Conservation (phyloP, 495 filamentous ascomycete species). For the Bombardia bombarda region DNA sequence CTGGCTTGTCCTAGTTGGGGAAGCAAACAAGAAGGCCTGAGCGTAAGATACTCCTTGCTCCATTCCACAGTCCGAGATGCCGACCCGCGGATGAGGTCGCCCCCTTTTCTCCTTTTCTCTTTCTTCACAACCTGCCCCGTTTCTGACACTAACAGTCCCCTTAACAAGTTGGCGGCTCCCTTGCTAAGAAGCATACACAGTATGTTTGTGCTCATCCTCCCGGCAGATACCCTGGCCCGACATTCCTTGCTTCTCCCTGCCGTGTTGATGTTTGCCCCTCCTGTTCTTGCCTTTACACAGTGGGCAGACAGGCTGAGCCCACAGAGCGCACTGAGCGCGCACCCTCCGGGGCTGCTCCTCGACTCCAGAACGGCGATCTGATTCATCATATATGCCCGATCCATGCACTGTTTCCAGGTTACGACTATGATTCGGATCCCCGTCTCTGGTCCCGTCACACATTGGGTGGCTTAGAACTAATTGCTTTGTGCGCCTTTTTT, state of each 20-base stretch:
- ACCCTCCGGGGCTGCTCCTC: background rate
- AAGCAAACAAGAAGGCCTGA: background rate
- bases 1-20: too few relatives aligned
- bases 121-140: too few relatives aligned
- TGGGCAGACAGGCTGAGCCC: background rate
- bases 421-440: background rate
- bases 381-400: constrained; percentile 6
- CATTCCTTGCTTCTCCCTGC: background rate
- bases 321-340: background rate
- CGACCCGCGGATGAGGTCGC: too few relatives aligned
- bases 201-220: background rate
- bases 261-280: constrained; percentile 1
- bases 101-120: too few relatives aligned
- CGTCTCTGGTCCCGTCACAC: background rate
- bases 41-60: too few relatives aligned
- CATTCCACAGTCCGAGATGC: too few relatives aligned
- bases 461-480: background rate
- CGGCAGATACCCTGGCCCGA: background rate
- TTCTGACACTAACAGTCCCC: too few relatives aligned
- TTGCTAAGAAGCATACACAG: background rate
- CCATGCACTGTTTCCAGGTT: background rate
- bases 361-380: background rate
- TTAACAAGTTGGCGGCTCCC: background rate
- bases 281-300: too few relatives aligned
- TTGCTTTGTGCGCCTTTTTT: background rate